Base-by-base conservation (phyloP, 805 yeast genomes). In the Saturnispora saitoi region DNA sequence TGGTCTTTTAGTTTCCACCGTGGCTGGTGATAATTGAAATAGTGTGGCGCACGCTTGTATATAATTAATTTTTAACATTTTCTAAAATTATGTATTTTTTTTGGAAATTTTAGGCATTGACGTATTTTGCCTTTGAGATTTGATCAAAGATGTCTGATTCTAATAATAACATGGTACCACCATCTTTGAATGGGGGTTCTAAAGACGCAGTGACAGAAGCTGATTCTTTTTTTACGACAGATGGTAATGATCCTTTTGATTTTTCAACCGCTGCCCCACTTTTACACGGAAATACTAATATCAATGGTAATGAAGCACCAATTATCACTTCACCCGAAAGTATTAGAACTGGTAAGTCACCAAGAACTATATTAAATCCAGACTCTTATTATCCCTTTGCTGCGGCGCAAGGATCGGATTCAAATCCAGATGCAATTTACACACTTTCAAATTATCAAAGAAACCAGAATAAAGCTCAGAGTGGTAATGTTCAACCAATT, bases 301-400 rank as follows among this genome's bases (percentile, higher is more conserved):
- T 7, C 12, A 34, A 17, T n/a, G 17, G 17, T 34, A 34, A 8
- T 15, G 44, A 30, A 12, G 39, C 39, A 28, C 49, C 52, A 4
- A 47, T 46, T 15, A 38, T 42, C 14, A 46, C 50, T n/a, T 46
- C 49, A 2, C 52, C 52, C 11, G 47, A 39, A 8, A 31, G 31
- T 19, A 24, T 11, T 7, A 37, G 30, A n/a, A 24, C 43, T 11
- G 43, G 37, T n/a, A 22, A 20, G 17, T 34, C 38, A n/a, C 19
- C 38, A n/a, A 20, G 24, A 34, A 17, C 20, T 17, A 34, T 43
- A n/a, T 39, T 50, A 24, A 44, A 47, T 14, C 47, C 42, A 9
- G 49, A 47, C 11, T 19, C 44, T 11, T 34, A 34, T 19, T 34
- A 34, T 34, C 38, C 38, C 22, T 34, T 17, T 34, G 22, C 10